Evolutionary conservation across 371 early-diverging fungal species (phyloP).

Genomic region (Dichotomocladium elegans): DNA sequence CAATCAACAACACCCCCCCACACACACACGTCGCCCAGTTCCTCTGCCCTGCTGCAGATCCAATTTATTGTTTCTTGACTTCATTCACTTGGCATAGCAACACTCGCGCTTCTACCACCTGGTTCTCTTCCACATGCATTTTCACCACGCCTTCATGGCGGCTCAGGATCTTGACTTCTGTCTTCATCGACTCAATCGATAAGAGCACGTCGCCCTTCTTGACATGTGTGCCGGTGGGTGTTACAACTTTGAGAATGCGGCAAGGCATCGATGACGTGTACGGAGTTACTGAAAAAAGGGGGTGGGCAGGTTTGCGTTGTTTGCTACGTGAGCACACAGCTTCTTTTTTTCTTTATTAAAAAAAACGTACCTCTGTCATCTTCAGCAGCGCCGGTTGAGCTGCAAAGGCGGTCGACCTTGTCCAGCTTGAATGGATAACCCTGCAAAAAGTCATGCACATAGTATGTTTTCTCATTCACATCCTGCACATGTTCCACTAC

Average conservation of each 20-base stretch:
- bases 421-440: conserved; percentile 48
- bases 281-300: conserved; percentile 46
- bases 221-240: conserved; percentile 51
- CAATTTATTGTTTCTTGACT: conserved; percentile 12
- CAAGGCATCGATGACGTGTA: conserved; percentile 77
- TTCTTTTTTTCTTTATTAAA: background rate
- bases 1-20: too few relatives aligned
- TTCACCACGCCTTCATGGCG: conserved; percentile 60
- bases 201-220: conserved; percentile 61
- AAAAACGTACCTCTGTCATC: conserved; percentile 34
- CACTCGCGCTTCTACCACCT: conserved; percentile 65
- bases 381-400: conserved; percentile 34
- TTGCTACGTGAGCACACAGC: too few relatives aligned
- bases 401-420: conserved; percentile 49
- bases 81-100: conserved; percentile 59
- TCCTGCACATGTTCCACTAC: conserved; percentile 45
- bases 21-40: too few relatives aligned
- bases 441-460: conserved; percentile 53
- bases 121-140: conserved; percentile 61
- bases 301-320: too few relatives aligned
- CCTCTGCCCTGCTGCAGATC: too few relatives aligned
- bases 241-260: conserved; percentile 57
- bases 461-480: conserved; percentile 43
- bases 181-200: conserved; percentile 78
- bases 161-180: conserved; percentile 62